A percentile compares a stretch with the other conserved stretches of the same genome.
phyloP scores from a whole-genome alignment of 345 rosid genomes.

The Gossypioides kirkii region DNA sequence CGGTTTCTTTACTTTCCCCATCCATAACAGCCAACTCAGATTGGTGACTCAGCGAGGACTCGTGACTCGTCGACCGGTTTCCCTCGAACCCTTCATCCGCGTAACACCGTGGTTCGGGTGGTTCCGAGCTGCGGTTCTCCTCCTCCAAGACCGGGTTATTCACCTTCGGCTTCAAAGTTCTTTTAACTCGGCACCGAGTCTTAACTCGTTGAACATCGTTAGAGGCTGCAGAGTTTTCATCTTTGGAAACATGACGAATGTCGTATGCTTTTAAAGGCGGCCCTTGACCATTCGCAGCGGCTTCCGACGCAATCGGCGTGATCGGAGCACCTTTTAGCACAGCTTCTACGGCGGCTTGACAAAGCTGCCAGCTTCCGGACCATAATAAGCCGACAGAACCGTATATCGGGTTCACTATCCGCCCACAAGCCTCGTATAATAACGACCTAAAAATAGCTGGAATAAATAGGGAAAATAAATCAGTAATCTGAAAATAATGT shows the following conservation, averaged over 20 bases:
- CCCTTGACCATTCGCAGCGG: slow-evolving; percentile 58
- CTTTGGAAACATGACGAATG: slow-evolving; percentile 83
- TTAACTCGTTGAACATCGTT: slow-evolving; percentile 32
- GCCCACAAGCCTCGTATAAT: slow-evolving; percentile 95
- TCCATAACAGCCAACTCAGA: slow-evolving; percentile 60
- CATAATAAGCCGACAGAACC: slow-evolving; percentile 92
- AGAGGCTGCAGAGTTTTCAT: slow-evolving; percentile 49
- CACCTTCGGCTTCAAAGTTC: slow-evolving; percentile 30
- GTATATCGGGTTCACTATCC: slow-evolving; percentile 91
- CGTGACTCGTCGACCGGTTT: slow-evolving; percentile 71
- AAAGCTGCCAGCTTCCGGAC: slow-evolving; percentile 95
- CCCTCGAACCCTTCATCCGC: slow-evolving; percentile 21
- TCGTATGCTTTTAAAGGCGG: slow-evolving; percentile 78
- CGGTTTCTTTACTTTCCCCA: slow-evolving; percentile 57
- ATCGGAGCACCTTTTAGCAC: slow-evolving; percentile 84
- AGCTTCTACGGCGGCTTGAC: slow-evolving; percentile 93
- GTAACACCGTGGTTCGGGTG: background rate
- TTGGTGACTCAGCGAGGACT: slow-evolving; percentile 85
- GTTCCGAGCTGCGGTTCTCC: background rate
- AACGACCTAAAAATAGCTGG: slow-evolving; percentile 90
- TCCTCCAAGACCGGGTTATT: slow-evolving; percentile 9
- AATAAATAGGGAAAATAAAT: background rate
- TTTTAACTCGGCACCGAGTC: slow-evolving; percentile 49
- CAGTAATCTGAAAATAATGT: background rate
- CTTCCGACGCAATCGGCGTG: slow-evolving; percentile 62